Evolutionary conservation across 1,284 basidiomycete genomes (phyloP).

Genomic region (Cryptococcus sp.): DNA sequence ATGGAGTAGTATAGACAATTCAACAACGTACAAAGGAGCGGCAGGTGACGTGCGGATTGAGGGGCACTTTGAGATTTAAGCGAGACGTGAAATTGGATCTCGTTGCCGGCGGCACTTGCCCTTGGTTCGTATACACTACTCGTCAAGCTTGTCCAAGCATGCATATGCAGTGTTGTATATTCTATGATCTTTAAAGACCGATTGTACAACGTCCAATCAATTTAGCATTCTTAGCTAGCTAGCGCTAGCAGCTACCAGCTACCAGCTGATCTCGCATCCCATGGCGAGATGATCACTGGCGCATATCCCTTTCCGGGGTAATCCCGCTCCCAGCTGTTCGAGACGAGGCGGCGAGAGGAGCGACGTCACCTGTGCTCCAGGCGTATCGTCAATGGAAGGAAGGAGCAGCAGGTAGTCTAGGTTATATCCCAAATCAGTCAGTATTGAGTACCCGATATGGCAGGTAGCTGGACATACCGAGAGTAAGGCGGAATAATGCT

Average conservation of each 20-base stretch:
- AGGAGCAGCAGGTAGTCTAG: constrained; percentile 80
- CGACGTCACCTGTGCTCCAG: constrained; percentile 58
- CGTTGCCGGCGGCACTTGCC: too few species aligned
- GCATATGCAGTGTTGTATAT: not conserved
- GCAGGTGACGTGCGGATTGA: too few species aligned
- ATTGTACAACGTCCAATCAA: not conserved
- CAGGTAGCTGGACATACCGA: constrained; percentile 60
- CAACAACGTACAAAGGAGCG: too few species aligned
- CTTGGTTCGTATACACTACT: not conserved
- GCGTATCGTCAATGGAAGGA: constrained; percentile 38
- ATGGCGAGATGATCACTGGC: constrained; percentile 87
- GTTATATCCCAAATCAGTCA: constrained; percentile 5
- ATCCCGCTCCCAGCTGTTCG: constrained; percentile 67
- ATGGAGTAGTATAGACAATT: too few species aligned
- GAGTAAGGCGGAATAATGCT: constrained; percentile 68
- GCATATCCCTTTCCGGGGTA: constrained; percentile 76
- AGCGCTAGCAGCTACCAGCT: not conserved
- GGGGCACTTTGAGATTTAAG: too few species aligned
- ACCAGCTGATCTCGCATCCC: constrained; percentile 47
- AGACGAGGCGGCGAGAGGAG: constrained; percentile 67
- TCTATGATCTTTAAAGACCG: not conserved
- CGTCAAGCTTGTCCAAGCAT: too few species aligned
- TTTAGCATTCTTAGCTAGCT: not conserved
- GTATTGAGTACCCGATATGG: not conserved
- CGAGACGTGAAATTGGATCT: too few species aligned